These are phyloP conservation scores for Populus hybrid DNA, from an alignment of 441 rosid species.

Conservation along the genomic window DNA sequence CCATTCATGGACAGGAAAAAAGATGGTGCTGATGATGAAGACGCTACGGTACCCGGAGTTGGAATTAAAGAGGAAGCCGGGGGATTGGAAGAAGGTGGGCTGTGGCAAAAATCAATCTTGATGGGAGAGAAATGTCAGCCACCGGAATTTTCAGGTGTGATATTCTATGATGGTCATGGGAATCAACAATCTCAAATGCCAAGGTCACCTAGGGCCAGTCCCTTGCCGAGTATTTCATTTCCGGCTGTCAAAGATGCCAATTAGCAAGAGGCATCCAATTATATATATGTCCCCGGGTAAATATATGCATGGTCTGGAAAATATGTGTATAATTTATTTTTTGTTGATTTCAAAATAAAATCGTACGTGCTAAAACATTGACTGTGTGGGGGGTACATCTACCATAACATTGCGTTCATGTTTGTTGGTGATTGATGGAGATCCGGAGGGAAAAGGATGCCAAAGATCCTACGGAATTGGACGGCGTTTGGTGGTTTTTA, in stretches of 20 bases:
- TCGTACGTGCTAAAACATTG: not conserved
- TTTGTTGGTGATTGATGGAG: not conserved
- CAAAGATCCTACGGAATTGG: not conserved
- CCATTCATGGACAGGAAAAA: slow-evolving; percentile 1
- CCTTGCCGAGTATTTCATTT: slow-evolving; percentile 26
- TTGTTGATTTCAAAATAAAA: not conserved
- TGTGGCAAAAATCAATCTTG: slow-evolving; percentile 64
- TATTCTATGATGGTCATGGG: slow-evolving; percentile 54
- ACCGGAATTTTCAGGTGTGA: slow-evolving; percentile 59
- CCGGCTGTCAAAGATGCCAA: not conserved
- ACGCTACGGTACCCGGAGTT: not conserved
- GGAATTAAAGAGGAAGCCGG: slow-evolving; percentile 9
- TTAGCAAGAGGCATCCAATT: not conserved
- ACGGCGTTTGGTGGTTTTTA: no score
- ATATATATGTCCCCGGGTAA: not conserved
- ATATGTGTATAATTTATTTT: not conserved
- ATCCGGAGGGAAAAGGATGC: not conserved
- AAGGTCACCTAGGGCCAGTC: slow-evolving; percentile 57
- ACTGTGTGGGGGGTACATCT: not conserved
- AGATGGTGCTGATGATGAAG: not conserved
- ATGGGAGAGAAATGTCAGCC: slow-evolving; percentile 77
- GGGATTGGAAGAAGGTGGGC: slow-evolving; percentile 47
- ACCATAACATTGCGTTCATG: not conserved
- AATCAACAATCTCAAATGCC: slow-evolving; percentile 44
- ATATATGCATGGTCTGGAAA: not conserved